A percentile compares a stretch with the other conserved stretches of the same genome.
These are phyloP conservation scores for Paraurostyla sp. DNA, from an alignment of 73 alveolate genomes.

Conservation along the genomic window DNA sequence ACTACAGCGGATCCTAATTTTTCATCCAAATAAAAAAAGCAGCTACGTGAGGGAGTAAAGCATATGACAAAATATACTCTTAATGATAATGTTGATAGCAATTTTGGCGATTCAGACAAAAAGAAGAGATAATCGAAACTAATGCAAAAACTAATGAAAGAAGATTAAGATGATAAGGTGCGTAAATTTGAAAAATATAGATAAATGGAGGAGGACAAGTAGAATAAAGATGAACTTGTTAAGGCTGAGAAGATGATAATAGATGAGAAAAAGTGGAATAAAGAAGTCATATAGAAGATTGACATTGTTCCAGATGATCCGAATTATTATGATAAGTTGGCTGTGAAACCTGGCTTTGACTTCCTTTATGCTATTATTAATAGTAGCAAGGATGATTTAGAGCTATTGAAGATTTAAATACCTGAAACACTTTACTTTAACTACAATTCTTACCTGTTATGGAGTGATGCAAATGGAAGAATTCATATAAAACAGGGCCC, in stretches of 20 bases:
- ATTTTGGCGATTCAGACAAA: not conserved
- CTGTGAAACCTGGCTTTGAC: conserved; percentile 58
- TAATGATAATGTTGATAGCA: not conserved
- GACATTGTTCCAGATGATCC: conserved; percentile 51
- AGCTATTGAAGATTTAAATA: not conserved
- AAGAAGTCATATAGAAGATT: conserved; percentile 40
- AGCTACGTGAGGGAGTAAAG: conserved; percentile 32
- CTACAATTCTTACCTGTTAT: not conserved
- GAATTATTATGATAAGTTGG: conserved; percentile 54
- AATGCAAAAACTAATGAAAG: conserved; percentile 7
- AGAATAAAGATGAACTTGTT: conserved; percentile 13
- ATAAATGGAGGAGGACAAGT: conserved; percentile 8
- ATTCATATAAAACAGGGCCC: conserved; percentile 20
- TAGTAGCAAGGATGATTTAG: not conserved
- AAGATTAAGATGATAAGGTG: not conserved
- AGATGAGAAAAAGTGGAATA: conserved; percentile 56
- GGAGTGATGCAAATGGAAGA: not conserved
- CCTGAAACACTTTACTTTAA: conserved; percentile 46
- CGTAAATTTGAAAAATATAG: conserved; percentile 7
- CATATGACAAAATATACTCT: conserved; percentile 28
- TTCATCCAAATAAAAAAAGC: conserved; percentile 9
- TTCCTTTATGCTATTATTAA: conserved; percentile 43
- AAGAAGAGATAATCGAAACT: not conserved
- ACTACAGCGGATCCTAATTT: too few species aligned
- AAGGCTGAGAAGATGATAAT: conserved; percentile 30